Conservation (phyloP, 305 asterid genomes). For the Caryopteris hybrid region DNA sequence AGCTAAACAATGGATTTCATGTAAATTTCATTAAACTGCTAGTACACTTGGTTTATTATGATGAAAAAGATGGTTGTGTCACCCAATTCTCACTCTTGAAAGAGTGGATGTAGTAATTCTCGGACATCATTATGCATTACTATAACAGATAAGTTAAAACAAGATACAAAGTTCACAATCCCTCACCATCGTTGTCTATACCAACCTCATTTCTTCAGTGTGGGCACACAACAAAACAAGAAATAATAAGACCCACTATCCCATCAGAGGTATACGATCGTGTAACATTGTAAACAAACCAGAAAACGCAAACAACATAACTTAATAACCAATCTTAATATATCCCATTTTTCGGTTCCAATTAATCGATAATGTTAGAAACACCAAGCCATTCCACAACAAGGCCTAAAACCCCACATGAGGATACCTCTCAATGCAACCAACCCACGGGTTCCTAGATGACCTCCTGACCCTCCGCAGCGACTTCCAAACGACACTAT, state of each 20-base stretch:
- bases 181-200: conserved; percentile 5
- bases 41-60: background rate
- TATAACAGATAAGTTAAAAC: too few relatives aligned
- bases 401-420: conserved; percentile 20
- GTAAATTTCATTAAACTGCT: background rate
- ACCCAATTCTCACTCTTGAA: too few relatives aligned
- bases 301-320: background rate
- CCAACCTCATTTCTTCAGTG: conserved; percentile 1
- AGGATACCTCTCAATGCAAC: conserved; percentile 56
- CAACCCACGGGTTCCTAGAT: conserved; percentile 66
- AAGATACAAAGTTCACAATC: background rate
- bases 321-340: background rate
- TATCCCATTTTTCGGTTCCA: background rate
- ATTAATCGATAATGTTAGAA: background rate
- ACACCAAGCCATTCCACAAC: background rate
- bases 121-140: too few relatives aligned
- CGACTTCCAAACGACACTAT: conserved; percentile 84
- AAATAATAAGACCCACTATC: background rate
- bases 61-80: too few relatives aligned
- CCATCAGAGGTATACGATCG: background rate
- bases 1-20: background rate
- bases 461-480: conserved; percentile 42
- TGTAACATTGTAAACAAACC: background rate
- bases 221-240: background rate
- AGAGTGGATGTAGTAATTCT: too few relatives aligned